Conservation (phyloP, 2,329 filamentous ascomycete genomes). For the Cladosporium phlei region DNA sequence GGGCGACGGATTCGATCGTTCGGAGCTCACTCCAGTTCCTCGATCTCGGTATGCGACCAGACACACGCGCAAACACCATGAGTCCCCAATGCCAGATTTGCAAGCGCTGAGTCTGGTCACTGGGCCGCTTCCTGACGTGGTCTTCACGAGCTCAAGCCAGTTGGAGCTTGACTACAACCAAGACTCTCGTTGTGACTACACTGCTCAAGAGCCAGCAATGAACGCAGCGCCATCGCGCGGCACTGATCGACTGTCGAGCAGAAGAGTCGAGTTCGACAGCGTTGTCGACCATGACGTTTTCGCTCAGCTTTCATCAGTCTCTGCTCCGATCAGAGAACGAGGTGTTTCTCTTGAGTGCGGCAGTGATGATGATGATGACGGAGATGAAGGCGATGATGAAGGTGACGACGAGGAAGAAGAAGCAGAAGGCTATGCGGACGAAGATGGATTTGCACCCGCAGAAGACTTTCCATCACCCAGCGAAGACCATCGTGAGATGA, state of each 20-base stretch:
- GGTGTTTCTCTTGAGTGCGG: slow-evolving; percentile 19
- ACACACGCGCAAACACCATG: background rate
- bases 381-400: slow-evolving; percentile 15
- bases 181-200: no score
- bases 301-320: slow-evolving; percentile 25
- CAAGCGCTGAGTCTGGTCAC: slow-evolving; percentile 7
- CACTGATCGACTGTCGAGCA: no score
- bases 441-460: slow-evolving; percentile 7
- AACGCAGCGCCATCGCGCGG: no score
- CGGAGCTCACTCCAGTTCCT: slow-evolving; percentile 17
- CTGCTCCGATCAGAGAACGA: slow-evolving; percentile 22
- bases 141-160: slow-evolving; percentile 14
- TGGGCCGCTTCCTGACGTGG: slow-evolving; percentile 26
- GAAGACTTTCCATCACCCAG: slow-evolving; percentile 14
- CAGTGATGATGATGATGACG: slow-evolving; percentile 17
- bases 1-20: slow-evolving; percentile 23
- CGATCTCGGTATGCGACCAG: background rate
- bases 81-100: background rate
- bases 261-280: slow-evolving; percentile 20
- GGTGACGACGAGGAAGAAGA: slow-evolving; percentile 11
- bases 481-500: background rate
- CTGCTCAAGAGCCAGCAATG: no score
- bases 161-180: no score
- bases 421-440: slow-evolving; percentile 14
- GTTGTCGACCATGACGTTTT: slow-evolving; percentile 17